Conservation (phyloP, 371 early-diverging fungal genomes). For the Rhizopus delemar region DNA sequence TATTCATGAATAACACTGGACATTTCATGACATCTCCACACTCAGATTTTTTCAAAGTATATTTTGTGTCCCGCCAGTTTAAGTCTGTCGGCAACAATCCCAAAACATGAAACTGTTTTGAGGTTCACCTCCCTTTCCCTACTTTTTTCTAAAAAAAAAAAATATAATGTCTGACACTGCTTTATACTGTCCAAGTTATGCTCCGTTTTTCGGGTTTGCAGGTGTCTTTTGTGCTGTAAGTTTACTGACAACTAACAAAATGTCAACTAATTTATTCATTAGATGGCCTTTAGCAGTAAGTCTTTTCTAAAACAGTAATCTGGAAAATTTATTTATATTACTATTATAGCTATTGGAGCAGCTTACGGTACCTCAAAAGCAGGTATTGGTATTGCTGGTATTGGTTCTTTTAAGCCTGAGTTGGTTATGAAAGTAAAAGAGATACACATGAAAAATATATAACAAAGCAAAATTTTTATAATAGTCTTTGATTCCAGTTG, state of each 20-base stretch:
- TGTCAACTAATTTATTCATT: slow-evolving; percentile 6
- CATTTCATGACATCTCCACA: too few relatives aligned
- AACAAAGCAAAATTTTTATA: neutral
- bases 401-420: slow-evolving; percentile 88
- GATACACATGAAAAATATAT: neutral
- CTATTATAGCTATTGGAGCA: slow-evolving; percentile 77
- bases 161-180: slow-evolving; percentile 31
- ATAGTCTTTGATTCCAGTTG: slow-evolving; percentile 79
- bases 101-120: slow-evolving; percentile 3
- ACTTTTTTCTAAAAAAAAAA: neutral
- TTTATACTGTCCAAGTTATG: slow-evolving; percentile 49
- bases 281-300: slow-evolving; percentile 52
- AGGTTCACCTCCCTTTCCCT: neutral
- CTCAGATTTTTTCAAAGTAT: too few relatives aligned
- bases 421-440: slow-evolving; percentile 75
- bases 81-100: neutral
- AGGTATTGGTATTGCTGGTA: slow-evolving; percentile 86
- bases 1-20: neutral
- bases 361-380: slow-evolving; percentile 93
- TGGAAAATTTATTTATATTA: neutral
- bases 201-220: slow-evolving; percentile 54
- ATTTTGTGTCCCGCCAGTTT: too few relatives aligned
- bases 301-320: neutral
- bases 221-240: slow-evolving; percentile 52
- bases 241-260: neutral